Base-by-base conservation (phyloP, 1,284 basidiomycete genomes). In the Ustilago lituana region DNA sequence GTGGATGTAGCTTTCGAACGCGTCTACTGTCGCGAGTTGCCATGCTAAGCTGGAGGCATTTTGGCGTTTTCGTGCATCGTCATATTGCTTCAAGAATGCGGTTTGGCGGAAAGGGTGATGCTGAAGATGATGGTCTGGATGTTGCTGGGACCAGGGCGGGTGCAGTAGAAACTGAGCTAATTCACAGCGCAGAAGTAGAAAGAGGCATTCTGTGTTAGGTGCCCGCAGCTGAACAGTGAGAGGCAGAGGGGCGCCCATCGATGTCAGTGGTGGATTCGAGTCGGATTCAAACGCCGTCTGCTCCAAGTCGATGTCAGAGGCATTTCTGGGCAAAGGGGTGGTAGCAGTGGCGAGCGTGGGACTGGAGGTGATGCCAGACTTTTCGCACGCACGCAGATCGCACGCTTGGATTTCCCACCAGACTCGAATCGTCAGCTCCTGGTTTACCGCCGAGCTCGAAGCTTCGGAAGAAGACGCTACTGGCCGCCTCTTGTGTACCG, bases 331-430 rank as follows among this genome's bases (percentile, higher is more conserved):
- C 38, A 56, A 26, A n/a, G 15, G 26, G 4, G 37, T 36, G 12
- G 36, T 41, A 4, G 53, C 45, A 17, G 52, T 54, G 12, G 52
- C 52, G 5, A 46, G 15, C 4, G 35, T 39, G 4, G 52, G 39
- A 23, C 27, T 35, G 38, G 38, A 36, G 4, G 53, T 12, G 15
- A 58, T 38, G 40, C 55, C 55, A 3, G 55, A 41, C 35, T 58
- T 58, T 22, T 58, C 55, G 27, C 39, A 44, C 12, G 55, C 46
- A 20, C 55, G 55, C 40, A 58, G 44, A 26, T 58, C 55, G 31
- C 38, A 43, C 17, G 26, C 17, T 20, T 44, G 45, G 17, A 39
- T 19, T 35, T 58, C 55, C 55, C 55, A 58, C 55, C 55, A 58
- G 19, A 58, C 11, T n/a, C 47, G 29, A 8, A n/a, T 45, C 12